Evolutionary conservation across 805 yeast genomes (phyloP).

Genomic region (Cyberlindnera suaveolens): DNA sequence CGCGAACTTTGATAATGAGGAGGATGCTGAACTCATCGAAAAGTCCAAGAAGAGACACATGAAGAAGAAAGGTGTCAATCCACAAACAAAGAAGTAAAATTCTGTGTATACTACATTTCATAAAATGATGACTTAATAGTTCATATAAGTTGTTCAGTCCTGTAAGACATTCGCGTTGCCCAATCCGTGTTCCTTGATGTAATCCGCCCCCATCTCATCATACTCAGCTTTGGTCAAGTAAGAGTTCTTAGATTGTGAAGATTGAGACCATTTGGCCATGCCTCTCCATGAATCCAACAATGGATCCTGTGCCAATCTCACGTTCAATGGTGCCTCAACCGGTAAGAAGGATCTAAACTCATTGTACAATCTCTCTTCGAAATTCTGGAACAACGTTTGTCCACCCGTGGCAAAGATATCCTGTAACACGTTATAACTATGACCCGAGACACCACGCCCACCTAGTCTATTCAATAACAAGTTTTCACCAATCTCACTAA

Average conservation of each 20-base stretch:
- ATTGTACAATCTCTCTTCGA: slow-evolving; percentile 55
- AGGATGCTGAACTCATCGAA: slow-evolving; percentile 66
- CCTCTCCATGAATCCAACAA: slow-evolving; percentile 88
- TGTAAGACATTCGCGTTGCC: slow-evolving; percentile 43
- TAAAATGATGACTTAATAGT: slow-evolving; percentile 2
- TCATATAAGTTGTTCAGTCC: slow-evolving; percentile 1
- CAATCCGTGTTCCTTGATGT: slow-evolving; percentile 76
- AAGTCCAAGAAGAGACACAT: slow-evolving; percentile 59
- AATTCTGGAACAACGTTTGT: slow-evolving; percentile 55
- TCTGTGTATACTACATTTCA: neutral
- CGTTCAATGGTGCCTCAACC: slow-evolving; percentile 49
- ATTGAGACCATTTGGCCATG: slow-evolving; percentile 72
- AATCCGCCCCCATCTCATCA: slow-evolving; percentile 85
- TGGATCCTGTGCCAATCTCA: slow-evolving; percentile 64
- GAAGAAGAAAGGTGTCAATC: slow-evolving; percentile 70
- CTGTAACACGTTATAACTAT: slow-evolving; percentile 43
- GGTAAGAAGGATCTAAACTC: slow-evolving; percentile 77
- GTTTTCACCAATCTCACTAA: slow-evolving; percentile 70
- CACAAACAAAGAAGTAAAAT: slow-evolving; percentile 32
- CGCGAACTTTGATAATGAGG: slow-evolving; percentile 71
- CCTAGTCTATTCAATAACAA: slow-evolving; percentile 55
- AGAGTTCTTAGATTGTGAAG: slow-evolving; percentile 37
- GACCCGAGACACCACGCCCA: slow-evolving; percentile 49
- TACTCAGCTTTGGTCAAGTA: slow-evolving; percentile 67
- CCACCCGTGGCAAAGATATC: slow-evolving; percentile 90